Evolutionary conservation across 2,329 filamentous ascomycete species (phyloP), one percentile per base, ranked within the genome.

Genomic region (Ophiocordyceps robertsii): DNA sequence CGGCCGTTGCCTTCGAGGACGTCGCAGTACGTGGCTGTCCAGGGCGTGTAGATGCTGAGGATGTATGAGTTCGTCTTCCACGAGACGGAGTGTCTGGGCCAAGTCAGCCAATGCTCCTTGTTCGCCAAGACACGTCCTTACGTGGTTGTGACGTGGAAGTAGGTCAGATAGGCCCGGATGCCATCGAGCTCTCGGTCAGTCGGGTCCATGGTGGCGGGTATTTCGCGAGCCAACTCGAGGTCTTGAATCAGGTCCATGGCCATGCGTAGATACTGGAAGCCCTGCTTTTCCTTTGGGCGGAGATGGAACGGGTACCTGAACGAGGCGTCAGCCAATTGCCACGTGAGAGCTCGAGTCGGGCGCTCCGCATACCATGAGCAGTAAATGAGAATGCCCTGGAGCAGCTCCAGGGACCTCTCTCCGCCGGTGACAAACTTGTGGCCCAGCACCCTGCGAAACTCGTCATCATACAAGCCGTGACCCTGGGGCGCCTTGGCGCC

Each of bases 361-460:
- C 9, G n/a, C n/a, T n/a, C n/a, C n/a, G 44, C 61, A 49, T 56
- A 78, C 75, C 75, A 80, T 16, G 67, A 62, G 40, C 71, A 67
- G 46, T 79, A 79, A 6, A 78, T 65, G 24, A 78, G 56, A 17
- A 79, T 55, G 3, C 74, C 74, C 47, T 76, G 70, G 1, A 80
- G 53, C 14, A 79, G 49, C 48, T 80, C 73, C 19, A 79, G 45
- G 12, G 64, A 74, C 43, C 72, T 67, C 58, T 80, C 74, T 0
- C 74, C 73, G 3, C 69, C 66, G 0, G 74, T 64, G 1, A 80
- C 70, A 35, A 75, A 70, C 53, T 73, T 77, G 37, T 73, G 59
- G 1, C 66, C 72, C n/a, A 77, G 49, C 0, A 74, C 63, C 50
- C 75, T 75, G 29, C 72, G 62, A 40, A 78, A 73, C 55, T 78